A percentile compares a stretch with the other conserved stretches of the same genome.
phyloP scores from a whole-genome alignment of 495 filamentous ascomycete species.

The Aspergillus hancockii region DNA sequence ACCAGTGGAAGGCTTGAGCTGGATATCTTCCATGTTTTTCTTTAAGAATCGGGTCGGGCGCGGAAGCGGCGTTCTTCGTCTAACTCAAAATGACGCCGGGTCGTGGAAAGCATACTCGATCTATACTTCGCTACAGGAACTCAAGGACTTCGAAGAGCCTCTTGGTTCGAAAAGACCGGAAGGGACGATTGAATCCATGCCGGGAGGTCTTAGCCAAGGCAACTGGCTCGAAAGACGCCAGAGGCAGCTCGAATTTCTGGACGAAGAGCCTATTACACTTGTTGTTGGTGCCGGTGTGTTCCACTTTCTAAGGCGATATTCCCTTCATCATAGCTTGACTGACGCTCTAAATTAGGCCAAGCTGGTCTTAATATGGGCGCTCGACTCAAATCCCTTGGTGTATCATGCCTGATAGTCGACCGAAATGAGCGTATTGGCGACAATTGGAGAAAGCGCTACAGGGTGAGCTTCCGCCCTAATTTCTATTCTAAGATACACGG shows the following conservation, averaged over 20 bases:
- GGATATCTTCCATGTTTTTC: slow-evolving; percentile 53
- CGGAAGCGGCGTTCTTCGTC: slow-evolving; percentile 57
- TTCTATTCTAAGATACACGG: background rate
- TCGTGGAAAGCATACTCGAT: slow-evolving; percentile 68
- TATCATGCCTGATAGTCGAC: slow-evolving; percentile 67
- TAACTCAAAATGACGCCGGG: slow-evolving; percentile 48
- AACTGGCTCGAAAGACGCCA: slow-evolving; percentile 69
- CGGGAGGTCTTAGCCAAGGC: slow-evolving; percentile 55
- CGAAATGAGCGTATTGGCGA: slow-evolving; percentile 67
- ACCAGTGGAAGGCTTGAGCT: slow-evolving; percentile 45
- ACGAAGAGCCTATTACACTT: slow-evolving; percentile 62
- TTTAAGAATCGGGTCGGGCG: slow-evolving; percentile 54
- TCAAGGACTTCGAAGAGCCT: slow-evolving; percentile 55
- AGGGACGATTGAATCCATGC: slow-evolving; percentile 61
- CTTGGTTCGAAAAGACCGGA: slow-evolving; percentile 43
- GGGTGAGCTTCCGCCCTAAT: slow-evolving; percentile 22
- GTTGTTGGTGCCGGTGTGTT: slow-evolving; percentile 60
- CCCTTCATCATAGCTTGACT: background rate
- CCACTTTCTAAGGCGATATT: slow-evolving; percentile 9
- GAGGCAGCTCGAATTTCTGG: slow-evolving; percentile 55
- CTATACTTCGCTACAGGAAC: slow-evolving; percentile 57
- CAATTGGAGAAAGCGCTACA: slow-evolving; percentile 72
- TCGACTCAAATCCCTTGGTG: slow-evolving; percentile 67
- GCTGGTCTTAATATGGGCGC: slow-evolving; percentile 62
- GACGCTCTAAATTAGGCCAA: slow-evolving; percentile 30